Base-by-base conservation (phyloP, 2,329 filamentous ascomycete species). In the Clarireedia paspali region DNA sequence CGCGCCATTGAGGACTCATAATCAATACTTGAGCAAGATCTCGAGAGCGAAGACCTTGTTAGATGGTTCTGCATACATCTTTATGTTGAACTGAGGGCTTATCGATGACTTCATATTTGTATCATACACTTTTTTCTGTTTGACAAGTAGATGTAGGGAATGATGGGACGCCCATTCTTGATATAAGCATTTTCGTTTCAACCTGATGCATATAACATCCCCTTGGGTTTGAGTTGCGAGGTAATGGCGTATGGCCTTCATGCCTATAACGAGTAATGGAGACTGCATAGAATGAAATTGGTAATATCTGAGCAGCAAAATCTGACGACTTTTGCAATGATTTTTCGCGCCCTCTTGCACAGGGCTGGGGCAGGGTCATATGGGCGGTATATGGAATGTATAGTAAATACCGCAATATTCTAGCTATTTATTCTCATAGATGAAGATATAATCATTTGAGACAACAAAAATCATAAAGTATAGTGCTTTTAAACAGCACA, bases 261-360 rank as follows among this genome's bases (percentile, higher is more conserved):
- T 47, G 10, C 23, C 54, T 58, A 24, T 46, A 58, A 64, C 52
- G 62, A 63, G 60, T 63, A 63, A 66, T 64, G 64, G 56, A 63
- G 44, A 62, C 57, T 40, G 9, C 30, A 34, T 34, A 34, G 30
- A 34, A 34, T 60, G 63, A 60, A 63, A 47, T 24, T 24, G 44
- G 24, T 47, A 47, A 26, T 24, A 14, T 47, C 26, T 47, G 20
- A 24, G 44, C 23, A 30, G 44, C 24, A 47, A 30, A 47, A 47
- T 27, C 15, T 15, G 23, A 14, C 5, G 9, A 15, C 14, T 12
- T 47, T 47, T 34, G 30, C 12, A 12, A 34, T 10, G 30, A 34
- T 14, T 34, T 34, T 3, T 12, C 10, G 10, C 1, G 30, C 10
- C 10, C 9, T 34, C 30, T 34, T 12, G 30, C 10, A 34, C 10